These are phyloP conservation scores for Trichoderma brevicompactum DNA, from an alignment of 2,329 filamentous ascomycete species.

Conservation along the genomic window DNA sequence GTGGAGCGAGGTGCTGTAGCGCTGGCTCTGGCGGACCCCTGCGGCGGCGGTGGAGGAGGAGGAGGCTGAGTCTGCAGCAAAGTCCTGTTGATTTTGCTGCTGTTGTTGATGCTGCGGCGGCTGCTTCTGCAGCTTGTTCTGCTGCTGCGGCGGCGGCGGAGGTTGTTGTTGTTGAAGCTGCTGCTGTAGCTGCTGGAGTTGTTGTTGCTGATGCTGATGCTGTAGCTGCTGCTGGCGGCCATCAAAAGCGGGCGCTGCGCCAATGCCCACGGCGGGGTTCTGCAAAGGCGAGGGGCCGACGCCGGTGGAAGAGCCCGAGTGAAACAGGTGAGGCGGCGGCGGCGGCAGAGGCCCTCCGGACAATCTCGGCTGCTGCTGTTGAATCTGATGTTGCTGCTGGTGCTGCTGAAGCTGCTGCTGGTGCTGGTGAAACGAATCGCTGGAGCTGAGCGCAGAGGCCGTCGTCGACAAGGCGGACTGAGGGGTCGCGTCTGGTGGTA, in stretches of 20 bases:
- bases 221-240: conserved; percentile 34
- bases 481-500: conserved; percentile 41
- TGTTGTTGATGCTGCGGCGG: conserved; percentile 28
- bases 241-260: conserved; percentile 37
- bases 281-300: conserved; percentile 23
- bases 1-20: conserved; percentile 47
- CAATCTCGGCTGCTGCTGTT: conserved; percentile 38
- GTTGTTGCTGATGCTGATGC: conserved; percentile 35
- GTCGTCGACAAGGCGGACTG: conserved; percentile 53
- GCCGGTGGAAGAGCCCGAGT: conserved; percentile 26
- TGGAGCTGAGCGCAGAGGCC: conserved; percentile 46
- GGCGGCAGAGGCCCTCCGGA: conserved; percentile 45
- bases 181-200: conserved; percentile 35
- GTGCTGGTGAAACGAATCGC: conserved; percentile 50
- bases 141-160: neutral
- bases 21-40: conserved; percentile 55
- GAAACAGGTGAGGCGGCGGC: conserved; percentile 33
- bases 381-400: conserved; percentile 33
- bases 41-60: conserved; percentile 35
- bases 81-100: conserved; percentile 48
- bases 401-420: conserved; percentile 40
- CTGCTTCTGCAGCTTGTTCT: conserved; percentile 42
- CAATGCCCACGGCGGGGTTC: conserved; percentile 34
- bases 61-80: conserved; percentile 42
- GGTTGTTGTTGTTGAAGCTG: conserved; percentile 39